phyloP scores from a whole-genome alignment of 2,329 filamentous ascomycete genomes.

The Neonectria faginata region DNA sequence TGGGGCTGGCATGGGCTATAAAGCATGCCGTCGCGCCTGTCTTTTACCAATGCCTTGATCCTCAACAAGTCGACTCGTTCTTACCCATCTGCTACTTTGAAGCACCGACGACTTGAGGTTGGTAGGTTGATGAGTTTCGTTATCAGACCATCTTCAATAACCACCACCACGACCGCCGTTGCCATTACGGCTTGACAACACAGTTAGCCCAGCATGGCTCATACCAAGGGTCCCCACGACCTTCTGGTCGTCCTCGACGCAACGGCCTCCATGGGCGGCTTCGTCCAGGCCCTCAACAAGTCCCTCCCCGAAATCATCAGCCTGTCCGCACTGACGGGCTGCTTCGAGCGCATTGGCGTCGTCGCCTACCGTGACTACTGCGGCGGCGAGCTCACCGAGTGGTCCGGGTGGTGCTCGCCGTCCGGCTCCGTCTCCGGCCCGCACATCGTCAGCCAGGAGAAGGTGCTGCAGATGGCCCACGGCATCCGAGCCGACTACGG shows the following conservation, averaged over 20 bases:
- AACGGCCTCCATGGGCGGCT: slow-evolving; percentile 59
- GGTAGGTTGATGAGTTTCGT: slow-evolving; percentile 7
- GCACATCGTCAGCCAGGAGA: slow-evolving; percentile 45
- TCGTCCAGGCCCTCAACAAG: slow-evolving; percentile 56
- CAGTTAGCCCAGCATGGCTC: slow-evolving; percentile 31
- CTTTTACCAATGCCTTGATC: neutral
- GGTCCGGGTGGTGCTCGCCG: slow-evolving; percentile 61
- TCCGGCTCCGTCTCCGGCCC: slow-evolving; percentile 28
- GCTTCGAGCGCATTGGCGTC: slow-evolving; percentile 63
- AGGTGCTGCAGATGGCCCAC: slow-evolving; percentile 52
- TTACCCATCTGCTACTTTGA: neutral
- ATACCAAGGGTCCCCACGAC: slow-evolving; percentile 51
- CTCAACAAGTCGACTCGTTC: neutral
- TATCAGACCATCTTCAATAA: neutral
- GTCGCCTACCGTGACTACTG: slow-evolving; percentile 64
- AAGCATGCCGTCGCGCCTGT: slow-evolving; percentile 3
- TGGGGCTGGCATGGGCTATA: slow-evolving; percentile 8
- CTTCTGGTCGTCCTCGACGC: slow-evolving; percentile 61
- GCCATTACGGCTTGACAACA: neutral
- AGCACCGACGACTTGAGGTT: neutral
- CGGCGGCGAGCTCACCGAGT: slow-evolving; percentile 53
- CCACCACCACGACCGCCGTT: slow-evolving; percentile 1
- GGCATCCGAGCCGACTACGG: slow-evolving; percentile 50
- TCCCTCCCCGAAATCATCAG: slow-evolving; percentile 64
- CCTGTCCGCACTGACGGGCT: slow-evolving; percentile 60